Base-by-base conservation (phyloP, 345 rosid genomes). In the Leavenworthia alabamica region DNA sequence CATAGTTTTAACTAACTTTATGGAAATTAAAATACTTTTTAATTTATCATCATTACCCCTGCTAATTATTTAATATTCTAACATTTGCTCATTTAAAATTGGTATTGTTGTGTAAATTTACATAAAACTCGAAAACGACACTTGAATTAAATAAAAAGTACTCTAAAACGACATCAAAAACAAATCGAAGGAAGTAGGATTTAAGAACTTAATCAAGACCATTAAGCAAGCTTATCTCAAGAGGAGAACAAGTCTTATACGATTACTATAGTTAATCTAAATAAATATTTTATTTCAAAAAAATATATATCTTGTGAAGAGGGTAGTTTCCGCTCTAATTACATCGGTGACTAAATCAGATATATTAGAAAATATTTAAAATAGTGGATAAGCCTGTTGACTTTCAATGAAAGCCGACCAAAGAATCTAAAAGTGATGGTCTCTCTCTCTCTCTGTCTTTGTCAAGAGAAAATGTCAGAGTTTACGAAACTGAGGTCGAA, bases 381-480 rank as follows among this genome's bases (percentile, higher is more conserved):
- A 10, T 15, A 65, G 54, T 31, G 23, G 61, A 64, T 64, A 53
- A 64, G 56, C 26, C 13, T 42, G 16, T 1, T 32, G 57, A 64
- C 68, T 64, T 52, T 52, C 3, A 20, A 53, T 27, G 15, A 17
- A 10, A 43, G 35, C 70, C 70, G 70, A 54, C 61, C 60, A 53
- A 64, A 64, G 24, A 42, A 53, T 53, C 17, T 31, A n/a, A 51
- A 63, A 40, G 23, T 32, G 52, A 43, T 64, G 12, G 35, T 7
- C 69, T 31, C 10, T 51, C 17, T 40, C n/a, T n/a, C n/a, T n/a
- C n/a, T n/a, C n/a, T n/a, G 42, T 51, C 42, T n/a, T 51, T 40
- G 6, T 64, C 60, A 41, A 29, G n/a, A 2, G 31, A 24, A 42
- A 53, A 53, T 13, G 11, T 52, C 44, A 14, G 56, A 64, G 17